Conservation (phyloP, 352 stramenopile species). For the Plasmopara muralis region DNA sequence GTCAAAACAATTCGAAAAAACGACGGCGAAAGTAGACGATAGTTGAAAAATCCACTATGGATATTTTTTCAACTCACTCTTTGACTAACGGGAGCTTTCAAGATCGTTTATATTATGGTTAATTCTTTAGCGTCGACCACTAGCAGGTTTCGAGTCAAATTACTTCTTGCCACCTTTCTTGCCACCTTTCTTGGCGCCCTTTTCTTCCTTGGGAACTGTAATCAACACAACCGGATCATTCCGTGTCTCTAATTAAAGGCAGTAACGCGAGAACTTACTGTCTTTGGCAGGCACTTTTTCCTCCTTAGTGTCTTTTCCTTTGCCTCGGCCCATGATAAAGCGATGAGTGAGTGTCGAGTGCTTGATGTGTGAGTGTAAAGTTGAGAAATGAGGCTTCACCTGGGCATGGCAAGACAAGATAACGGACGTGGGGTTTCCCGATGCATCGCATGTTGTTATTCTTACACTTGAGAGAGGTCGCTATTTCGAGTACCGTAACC, state of each 20-base stretch:
- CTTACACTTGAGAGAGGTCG: no score
- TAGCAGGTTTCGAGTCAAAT: not conserved
- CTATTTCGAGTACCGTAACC: no score
- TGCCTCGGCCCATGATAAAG: constrained; percentile 26
- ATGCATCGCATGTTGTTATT: no score
- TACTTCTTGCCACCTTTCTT: constrained; percentile 25
- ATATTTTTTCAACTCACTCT: no score
- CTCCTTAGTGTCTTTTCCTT: constrained; percentile 28
- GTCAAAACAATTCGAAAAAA: constrained; percentile 40
- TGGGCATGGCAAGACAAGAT: no score
- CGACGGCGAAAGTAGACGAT: constrained; percentile 25
- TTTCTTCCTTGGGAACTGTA: constrained; percentile 27
- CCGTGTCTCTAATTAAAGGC: no score
- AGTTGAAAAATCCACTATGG: not conserved
- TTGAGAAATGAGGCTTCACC: constrained; percentile 12
- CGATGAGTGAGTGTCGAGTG: constrained; percentile 2
- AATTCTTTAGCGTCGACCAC: not conserved
- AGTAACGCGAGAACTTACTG: constrained; percentile 11
- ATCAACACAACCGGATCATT: not conserved
- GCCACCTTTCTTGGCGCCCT: constrained; percentile 29
- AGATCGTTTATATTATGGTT: no score
- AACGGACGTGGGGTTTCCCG: no score
- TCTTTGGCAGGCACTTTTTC: constrained; percentile 39
- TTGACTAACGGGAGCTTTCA: no score
- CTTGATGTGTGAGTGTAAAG: constrained; percentile 12